Conservation (phyloP, 2,329 filamentous ascomycete species). For the Sarocladium kiliense region DNA sequence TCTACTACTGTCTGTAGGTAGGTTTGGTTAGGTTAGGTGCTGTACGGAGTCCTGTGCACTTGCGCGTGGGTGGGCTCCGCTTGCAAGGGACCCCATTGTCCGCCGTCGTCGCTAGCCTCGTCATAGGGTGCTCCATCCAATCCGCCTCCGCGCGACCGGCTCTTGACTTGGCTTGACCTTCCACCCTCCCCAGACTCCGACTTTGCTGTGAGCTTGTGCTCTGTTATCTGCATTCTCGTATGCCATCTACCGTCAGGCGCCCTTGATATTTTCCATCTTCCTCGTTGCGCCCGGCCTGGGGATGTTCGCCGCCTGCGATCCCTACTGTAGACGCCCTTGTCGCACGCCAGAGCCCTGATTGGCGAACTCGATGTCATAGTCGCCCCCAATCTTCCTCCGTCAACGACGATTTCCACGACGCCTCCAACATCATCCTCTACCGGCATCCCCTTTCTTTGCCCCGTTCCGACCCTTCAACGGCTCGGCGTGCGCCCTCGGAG, state of each 20-base stretch:
- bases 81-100: neutral
- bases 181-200: neutral
- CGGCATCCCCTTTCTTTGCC: neutral
- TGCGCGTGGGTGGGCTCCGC: too few species aligned
- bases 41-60: too few species aligned
- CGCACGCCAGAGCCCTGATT: conserved; percentile 7
- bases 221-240: neutral
- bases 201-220: neutral
- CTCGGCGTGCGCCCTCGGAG: neutral
- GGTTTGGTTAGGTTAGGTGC: neutral
- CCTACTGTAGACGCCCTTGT: neutral
- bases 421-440: neutral
- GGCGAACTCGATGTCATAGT: conserved; percentile 9
- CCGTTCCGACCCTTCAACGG: neutral
- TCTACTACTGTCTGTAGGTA: too few species aligned
- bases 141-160: conserved; percentile 1
- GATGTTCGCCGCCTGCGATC: neutral
- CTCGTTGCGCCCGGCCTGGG: neutral
- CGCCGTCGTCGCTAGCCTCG: conserved; percentile 4
- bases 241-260: neutral
- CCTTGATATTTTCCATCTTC: neutral
- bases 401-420: neutral
- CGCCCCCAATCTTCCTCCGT: neutral
- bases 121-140: too few species aligned
- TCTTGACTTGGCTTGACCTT: neutral